Conservation (phyloP, 345 rosid species). For the Trapa incisa region DNA sequence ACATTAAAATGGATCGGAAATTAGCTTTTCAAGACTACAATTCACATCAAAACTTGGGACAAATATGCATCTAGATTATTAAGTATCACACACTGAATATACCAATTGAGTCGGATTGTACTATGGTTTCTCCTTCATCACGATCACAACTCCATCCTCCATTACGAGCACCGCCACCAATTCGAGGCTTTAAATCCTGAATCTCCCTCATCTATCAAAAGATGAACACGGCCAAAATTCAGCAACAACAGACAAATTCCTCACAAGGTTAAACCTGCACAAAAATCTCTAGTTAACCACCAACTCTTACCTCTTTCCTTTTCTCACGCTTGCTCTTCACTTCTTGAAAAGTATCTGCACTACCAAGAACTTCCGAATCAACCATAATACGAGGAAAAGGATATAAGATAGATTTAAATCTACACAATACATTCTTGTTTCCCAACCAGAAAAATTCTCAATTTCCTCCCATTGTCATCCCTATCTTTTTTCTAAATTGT, state of each 20-base stretch:
- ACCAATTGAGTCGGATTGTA: slow-evolving; percentile 17
- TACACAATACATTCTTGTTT: neutral
- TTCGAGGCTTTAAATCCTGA: slow-evolving; percentile 20
- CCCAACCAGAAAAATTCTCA: neutral
- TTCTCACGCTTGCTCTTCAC: slow-evolving; percentile 59
- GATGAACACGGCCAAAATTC: neutral
- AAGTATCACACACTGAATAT: slow-evolving; percentile 9
- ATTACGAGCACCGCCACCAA: slow-evolving; percentile 5
- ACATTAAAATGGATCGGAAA: neutral
- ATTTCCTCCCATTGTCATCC: neutral
- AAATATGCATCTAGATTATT: slow-evolving; percentile 6
- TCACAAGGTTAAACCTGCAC: neutral
- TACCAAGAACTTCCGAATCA: slow-evolving; percentile 8
- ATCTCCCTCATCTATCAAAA: slow-evolving; percentile 27
- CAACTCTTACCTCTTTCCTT: slow-evolving; percentile 36
- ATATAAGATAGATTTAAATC: neutral
- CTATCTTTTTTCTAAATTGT: neutral
- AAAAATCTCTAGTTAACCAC: neutral
- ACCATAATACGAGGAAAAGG: neutral
- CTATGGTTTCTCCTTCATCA: slow-evolving; percentile 6
- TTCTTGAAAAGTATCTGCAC: slow-evolving; percentile 45
- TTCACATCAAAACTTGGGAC: neutral
- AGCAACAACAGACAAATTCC: neutral
- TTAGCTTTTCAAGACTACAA: slow-evolving; percentile 10
- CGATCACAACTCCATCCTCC: slow-evolving; percentile 9